Evolutionary conservation across 768 basidiomycete species (phyloP), one percentile per base, ranked within the genome.

Genomic region (Pluteus cervinus): DNA sequence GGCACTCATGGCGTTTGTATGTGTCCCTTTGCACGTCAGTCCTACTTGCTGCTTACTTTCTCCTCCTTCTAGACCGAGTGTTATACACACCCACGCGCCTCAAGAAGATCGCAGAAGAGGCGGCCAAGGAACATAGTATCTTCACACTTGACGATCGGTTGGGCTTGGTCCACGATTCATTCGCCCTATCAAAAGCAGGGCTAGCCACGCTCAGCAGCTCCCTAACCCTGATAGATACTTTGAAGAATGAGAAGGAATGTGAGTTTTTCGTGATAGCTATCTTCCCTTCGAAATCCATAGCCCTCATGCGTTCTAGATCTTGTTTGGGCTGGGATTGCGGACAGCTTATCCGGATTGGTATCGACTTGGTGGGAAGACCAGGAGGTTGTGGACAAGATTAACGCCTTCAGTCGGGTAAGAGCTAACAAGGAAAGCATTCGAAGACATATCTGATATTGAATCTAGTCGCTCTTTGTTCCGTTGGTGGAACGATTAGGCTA

Each of bases 141-240:
- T 90, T 94, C 63, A 71, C 81, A 1, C 63, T 90, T 42, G 80
- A 87, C 40, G 94, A 99, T 54, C 76, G 89, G 16, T 81, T 97
- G 49, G 93, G 93, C 12, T 68, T 99, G 18, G 77, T 94, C 15
- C 75, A 83, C 33, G 96, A 98, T 50, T 71, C 82, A 1, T 69
- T 85, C 51, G 82, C 82, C 1, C 73, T 97, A 21, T 75, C 88
- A 33, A 78, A 81, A 52, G 85, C 90, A 14, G 92, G 92, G 3
- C 75, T 86, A 50, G 66, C 79, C 33, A 71, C 79, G 41, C 70
- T 89, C 23, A 89, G 87, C 49, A 81, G 79, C 43, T 76, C 82
- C 1, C 68, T 99, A 48, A 76, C 74, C 16, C 67, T 97, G 30
- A 66, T 91, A 30, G 66, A 82, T 34, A 69, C 72, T 30, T 65